Base-by-base conservation (phyloP, 345 rosid species). In the Excoecaria cochinchinensis region DNA sequence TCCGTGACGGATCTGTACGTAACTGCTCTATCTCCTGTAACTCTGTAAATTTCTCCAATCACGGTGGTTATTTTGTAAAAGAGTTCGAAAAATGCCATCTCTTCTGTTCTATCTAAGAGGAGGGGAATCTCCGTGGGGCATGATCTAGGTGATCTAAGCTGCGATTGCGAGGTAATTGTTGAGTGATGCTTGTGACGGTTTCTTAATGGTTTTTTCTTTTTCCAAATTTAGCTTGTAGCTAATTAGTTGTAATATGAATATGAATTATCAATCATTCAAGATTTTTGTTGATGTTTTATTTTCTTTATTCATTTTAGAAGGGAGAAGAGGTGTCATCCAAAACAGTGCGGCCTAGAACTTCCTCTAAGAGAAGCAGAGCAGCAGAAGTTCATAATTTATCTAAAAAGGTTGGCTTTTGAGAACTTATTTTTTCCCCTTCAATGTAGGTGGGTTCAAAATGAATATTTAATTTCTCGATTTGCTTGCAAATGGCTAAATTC, bases 311-410 rank as follows among this genome's bases (percentile, higher is more conserved):
- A 13, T 55, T 70, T 47, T 79, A 77, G 77, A 83, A 81, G 80
- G 88, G 77, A 21, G 79, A 67, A 5, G 85, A 82, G 62, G 67
- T 74, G 76, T 86, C 84, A 36, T 55, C 77, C 42, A 79, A 78
- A 61, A 60, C 78, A 50, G 81, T 17, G 22, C 84, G 67, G 69
- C 78, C 86, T 6, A 82, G 82, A 77, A 75, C 72, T 68, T 92
- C 92, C 19, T 86, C 97, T 4, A 95, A 95, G 79, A 86, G 99
- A 84, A 93, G 91, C 79, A 84, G 99, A 83, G 94, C 98, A 74
- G 96, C 99, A 2, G 99, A 95, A 78, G 93, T 95, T 74, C 99
- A 95, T 79, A 95, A 95, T 86, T 76, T 93, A 73, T 95, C 99
- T 61, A 98, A 95, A 67, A 95, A 95, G 99, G 99, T 94, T 82